Conservation (phyloP, 192 early-diverging fungal genomes). For the Coemansia umbellata region DNA sequence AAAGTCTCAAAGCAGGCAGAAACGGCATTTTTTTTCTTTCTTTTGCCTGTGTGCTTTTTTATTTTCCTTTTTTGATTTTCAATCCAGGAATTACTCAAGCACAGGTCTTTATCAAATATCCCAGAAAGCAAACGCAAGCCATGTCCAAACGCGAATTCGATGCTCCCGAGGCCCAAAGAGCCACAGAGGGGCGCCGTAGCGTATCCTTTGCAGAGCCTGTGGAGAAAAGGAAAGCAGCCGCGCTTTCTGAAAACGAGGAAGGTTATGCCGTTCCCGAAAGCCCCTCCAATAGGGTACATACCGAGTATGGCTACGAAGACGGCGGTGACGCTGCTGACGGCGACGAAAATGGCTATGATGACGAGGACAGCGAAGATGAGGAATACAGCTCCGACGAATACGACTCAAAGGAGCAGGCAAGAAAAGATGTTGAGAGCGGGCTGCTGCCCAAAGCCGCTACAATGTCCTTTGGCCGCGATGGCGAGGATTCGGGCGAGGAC, state of each 20-base stretch:
- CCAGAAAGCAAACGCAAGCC: not conserved
- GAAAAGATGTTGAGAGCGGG: slow-evolving; percentile 17
- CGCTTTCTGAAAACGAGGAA: not conserved
- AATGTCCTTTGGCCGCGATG: slow-evolving; percentile 6
- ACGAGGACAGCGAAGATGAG: slow-evolving; percentile 1
- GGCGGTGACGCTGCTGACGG: slow-evolving; percentile 2
- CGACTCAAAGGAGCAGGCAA: slow-evolving; percentile 29
- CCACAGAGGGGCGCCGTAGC: not conserved
- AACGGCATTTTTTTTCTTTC: too few species aligned
- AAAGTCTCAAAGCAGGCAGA: too few species aligned
- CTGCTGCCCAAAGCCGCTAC: slow-evolving; percentile 31
- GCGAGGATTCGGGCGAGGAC: slow-evolving; percentile 15
- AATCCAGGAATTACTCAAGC: too few species aligned
- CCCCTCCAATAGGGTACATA: too few species aligned
- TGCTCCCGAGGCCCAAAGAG: not conserved
- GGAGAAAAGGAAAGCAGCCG: not conserved
- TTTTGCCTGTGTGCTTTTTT: too few species aligned
- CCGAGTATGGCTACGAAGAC: not conserved
- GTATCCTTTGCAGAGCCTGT: not conserved
- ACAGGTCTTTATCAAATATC: too few species aligned
- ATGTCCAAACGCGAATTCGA: not conserved
- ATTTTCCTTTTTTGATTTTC: too few species aligned
- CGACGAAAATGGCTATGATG: slow-evolving; percentile 3
- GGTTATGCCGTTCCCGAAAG: not conserved
- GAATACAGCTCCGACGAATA: slow-evolving; percentile 29